Evolutionary conservation across 345 rosid species (phyloP), one percentile per base, ranked within the genome.

Genomic region (Euphorbia lathyris): DNA sequence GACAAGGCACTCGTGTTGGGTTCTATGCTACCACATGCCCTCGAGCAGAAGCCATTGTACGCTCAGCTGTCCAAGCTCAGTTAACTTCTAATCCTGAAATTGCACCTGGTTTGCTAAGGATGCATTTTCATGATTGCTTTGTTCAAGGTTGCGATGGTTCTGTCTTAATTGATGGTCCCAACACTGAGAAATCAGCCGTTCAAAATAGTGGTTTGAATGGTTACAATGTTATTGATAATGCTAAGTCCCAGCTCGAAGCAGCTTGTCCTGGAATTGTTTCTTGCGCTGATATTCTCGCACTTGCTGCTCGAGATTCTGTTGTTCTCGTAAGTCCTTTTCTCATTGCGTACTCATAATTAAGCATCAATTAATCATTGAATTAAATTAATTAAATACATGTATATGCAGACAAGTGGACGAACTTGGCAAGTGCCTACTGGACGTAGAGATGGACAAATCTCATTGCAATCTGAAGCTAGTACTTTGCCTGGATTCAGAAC

Each of bases 121-220:
- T 86, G 90, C 84, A 80, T 29, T 86, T 83, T 78, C 90, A 86
- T 60, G 90, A 86, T 61, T 83, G 86, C 69, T 86, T 83, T 25
- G 85, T 86, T 45, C 67, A 64, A 5, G 90, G 87, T 32, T 84
- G 86, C 6, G 86, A 86, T 51, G 90, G 73, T 38, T 86, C 87
- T 4, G 47, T 84, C 55, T 86, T 83, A 67, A 65, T 82, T 3
- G 78, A 73, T 12, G 87, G 90, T 0, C 19, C 85, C 22, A 67
- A 66, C 64, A 67, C 90, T 5, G 87, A 86, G 67, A 83, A 71
- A 77, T 80, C 87, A 0, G 86, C 87, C 1, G 40, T 26, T 0
- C 87, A 86, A 0, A 86, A 86, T 43, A 76, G 51, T 16, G 32
- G 72, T 36, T 64, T 86, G 72, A 82, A 80, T 75, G 90, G 90